phyloP scores from a whole-genome alignment of 768 basidiomycete species.

The Boletus speciosus region DNA sequence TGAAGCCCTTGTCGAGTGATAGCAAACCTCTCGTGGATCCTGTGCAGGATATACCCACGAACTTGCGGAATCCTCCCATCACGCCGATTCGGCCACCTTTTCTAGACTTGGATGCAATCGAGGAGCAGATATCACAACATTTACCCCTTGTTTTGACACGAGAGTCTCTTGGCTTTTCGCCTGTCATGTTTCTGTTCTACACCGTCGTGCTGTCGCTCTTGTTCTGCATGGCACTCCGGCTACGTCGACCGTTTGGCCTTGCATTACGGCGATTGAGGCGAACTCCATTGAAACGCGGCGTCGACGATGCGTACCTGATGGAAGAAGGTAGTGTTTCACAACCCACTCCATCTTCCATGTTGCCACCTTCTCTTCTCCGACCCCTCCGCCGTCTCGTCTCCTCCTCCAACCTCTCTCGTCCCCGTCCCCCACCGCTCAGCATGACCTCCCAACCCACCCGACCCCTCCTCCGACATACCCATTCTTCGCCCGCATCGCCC shows the following conservation, averaged over 20 bases:
- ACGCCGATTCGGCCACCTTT: conserved; percentile 64
- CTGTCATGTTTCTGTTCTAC: conserved; percentile 59
- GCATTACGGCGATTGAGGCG: conserved; percentile 45
- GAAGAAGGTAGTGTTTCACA: conserved; percentile 41
- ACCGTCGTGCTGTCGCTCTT: conserved; percentile 41
- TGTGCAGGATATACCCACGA: conserved; percentile 58
- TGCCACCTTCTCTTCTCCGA: conserved; percentile 26
- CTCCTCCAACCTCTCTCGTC: conserved; percentile 18
- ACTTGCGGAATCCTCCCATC: conserved; percentile 46
- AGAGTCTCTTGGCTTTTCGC: conserved; percentile 69
- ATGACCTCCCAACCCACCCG: conserved; percentile 2
- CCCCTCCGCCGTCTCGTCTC: conserved; percentile 27
- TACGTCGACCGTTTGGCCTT: conserved; percentile 54
- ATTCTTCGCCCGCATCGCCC: conserved; percentile 21
- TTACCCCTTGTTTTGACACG: conserved; percentile 61
- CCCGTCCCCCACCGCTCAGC: conserved; percentile 23
- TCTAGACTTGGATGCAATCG: conserved; percentile 54
- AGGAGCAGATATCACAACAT: conserved; percentile 63
- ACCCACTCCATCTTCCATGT: conserved; percentile 14
- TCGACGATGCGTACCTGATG: conserved; percentile 35
- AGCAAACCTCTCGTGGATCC: conserved; percentile 68
- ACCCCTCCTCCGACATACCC: conserved; percentile 19
- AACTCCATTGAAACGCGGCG: conserved; percentile 32
- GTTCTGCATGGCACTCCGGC: conserved; percentile 46
- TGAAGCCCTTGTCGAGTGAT: conserved; percentile 47